Evolutionary conservation across 2,329 filamentous ascomycete species (phyloP), one percentile per base, ranked within the genome.

Genomic region (Verticillium klebahnii): DNA sequence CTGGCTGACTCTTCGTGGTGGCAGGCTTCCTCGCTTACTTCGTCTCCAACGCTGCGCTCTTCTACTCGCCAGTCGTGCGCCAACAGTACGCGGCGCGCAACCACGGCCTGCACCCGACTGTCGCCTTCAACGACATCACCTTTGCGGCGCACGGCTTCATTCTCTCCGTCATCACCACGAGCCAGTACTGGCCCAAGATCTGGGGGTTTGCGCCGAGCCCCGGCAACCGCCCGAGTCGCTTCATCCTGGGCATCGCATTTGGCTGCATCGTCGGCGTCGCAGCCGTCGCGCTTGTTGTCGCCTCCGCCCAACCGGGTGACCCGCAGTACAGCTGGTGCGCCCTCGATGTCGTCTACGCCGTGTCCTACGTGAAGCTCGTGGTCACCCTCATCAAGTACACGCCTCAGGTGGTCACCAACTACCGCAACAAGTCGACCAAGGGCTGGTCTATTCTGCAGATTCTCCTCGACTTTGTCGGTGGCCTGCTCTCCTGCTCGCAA

Each of bases 381-480:
- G 86, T 96, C 67, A 97, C 94, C 0, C 78, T 97, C 31, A 85
- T 96, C 76, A 99, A 99, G 78, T 98, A 97, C 76, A 88, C 92
- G 56, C 95, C 95, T 5, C 93, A 97, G 80, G 86, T 91, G 40
- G 82, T 90, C 70, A 82, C 89, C 68, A 98, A 98, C 78, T 93
- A 89, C 73, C 87, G 88, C 69, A 92, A 94, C 70, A 85, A 89
- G 72, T 96, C 91, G 61, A 98, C 95, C 1, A 77, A 84, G 23
- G 95, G 95, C 40, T 98, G 94, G 93, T 90, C 87, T 69, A 97
- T 97, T 67, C 79, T 79, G 64, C 89, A 92, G 73, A 93, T 97
- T 68, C 78, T 97, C 56, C 82, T 97, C 11, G 95, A 98, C 72
- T 83, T 97, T 63, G 79, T 82, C 1, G 95, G 95, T 40, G 93